Percentiles rank a stretch among this genome's conserved stretches.
Evolutionary conservation across 164 flowering plant genomes (phyloP).

Genomic region (Vitis riparia): DNA sequence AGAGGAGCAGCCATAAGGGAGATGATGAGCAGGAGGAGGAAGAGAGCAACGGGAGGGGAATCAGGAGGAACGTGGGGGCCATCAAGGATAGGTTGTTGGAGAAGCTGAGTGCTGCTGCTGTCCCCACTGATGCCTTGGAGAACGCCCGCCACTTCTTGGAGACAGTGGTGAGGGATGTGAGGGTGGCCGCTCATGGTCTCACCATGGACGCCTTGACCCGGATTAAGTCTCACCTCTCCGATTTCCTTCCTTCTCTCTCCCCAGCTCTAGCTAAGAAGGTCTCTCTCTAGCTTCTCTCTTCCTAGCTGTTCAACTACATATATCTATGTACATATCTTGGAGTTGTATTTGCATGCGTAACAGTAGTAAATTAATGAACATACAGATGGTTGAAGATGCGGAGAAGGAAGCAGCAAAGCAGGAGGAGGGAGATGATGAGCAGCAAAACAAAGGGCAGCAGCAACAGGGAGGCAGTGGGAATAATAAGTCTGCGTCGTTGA

Average conservation of each 20-base stretch:
- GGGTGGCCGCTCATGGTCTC: conserved; percentile 31
- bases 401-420: conserved; percentile 22
- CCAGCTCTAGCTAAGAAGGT: conserved; percentile 27
- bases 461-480: not conserved
- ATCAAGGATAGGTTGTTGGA: conserved; percentile 30
- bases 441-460: not conserved
- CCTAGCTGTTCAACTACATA: not conserved
- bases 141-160: conserved; percentile 29
- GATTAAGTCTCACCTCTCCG: conserved; percentile 26
- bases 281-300: not conserved
- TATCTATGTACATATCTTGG: too few relatives aligned
- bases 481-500: not conserved
- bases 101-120: conserved; percentile 32
- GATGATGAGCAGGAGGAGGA: not conserved
- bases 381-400: conserved; percentile 38
- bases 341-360: too few relatives aligned
- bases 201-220: conserved; percentile 30
- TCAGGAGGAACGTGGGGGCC: conserved; percentile 4
- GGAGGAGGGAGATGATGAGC: not conserved
- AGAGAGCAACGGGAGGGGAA: not conserved
- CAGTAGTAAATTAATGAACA: too few relatives aligned
- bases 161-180: conserved; percentile 23
- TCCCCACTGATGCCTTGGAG: conserved; percentile 29
- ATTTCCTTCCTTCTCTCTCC: conserved; percentile 32
- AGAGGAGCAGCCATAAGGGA: not conserved